Conservation (phyloP, 148 eudicot species). For the Dianthus caryophyllus region DNA sequence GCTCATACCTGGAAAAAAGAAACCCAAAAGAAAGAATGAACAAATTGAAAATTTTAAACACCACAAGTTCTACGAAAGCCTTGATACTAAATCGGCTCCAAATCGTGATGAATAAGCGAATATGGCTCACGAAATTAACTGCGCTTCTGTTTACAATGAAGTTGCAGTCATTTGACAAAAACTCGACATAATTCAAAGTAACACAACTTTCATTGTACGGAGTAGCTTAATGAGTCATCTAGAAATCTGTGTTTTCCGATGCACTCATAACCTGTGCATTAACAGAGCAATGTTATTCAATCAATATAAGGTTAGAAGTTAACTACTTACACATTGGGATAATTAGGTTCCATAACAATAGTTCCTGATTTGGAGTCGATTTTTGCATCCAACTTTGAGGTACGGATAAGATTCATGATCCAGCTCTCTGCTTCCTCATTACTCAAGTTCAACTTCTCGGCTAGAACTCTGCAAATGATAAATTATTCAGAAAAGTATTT, state of each 20-base stretch:
- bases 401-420: constrained; percentile 81
- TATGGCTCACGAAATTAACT: no score
- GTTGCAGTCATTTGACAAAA: no score
- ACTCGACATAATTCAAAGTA: no score
- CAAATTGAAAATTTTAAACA: neutral
- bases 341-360: constrained; percentile 75
- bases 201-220: no score
- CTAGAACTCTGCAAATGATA: constrained; percentile 60
- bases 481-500: neutral
- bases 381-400: constrained; percentile 91
- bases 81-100: neutral
- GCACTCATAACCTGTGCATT: no score
- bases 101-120: neutral
- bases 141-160: no score
- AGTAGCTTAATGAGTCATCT: no score
- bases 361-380: constrained; percentile 71
- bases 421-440: constrained; percentile 95
- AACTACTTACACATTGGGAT: constrained; percentile 73
- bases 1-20: constrained; percentile 77
- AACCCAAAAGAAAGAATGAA: neutral
- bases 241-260: no score
- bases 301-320: no score
- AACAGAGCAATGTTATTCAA: no score
- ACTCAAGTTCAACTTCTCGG: constrained; percentile 86
- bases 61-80: neutral